Percentiles rank a stretch among this genome's conserved stretches.
These are phyloP conservation scores for Rhizopogon salebrosus DNA, from an alignment of 768 basidiomycete species.

Conservation along the genomic window DNA sequence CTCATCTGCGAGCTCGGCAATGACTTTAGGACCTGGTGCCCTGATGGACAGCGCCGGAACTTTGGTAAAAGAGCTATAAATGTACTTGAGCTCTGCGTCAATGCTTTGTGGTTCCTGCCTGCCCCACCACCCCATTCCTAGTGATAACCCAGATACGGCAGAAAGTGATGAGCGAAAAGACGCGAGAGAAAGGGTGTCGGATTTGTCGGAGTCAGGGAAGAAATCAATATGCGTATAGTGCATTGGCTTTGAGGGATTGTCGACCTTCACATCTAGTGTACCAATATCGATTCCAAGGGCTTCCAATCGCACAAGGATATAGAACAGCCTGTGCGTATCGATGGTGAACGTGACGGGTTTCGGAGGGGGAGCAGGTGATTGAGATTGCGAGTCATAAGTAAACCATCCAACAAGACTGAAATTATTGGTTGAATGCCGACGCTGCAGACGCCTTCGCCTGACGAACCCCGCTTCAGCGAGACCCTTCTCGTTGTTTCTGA, in stretches of 20 bases:
- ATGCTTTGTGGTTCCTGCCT: slow-evolving; percentile 50
- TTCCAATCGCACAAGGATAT: slow-evolving; percentile 82
- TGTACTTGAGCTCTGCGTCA: slow-evolving; percentile 75
- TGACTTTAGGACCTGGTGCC: slow-evolving; percentile 58
- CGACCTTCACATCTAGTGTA: slow-evolving; percentile 71
- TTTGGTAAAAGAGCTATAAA: slow-evolving; percentile 89
- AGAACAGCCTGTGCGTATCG: slow-evolving; percentile 83
- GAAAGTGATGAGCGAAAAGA: slow-evolving; percentile 77
- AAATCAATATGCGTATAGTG: slow-evolving; percentile 55
- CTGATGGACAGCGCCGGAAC: slow-evolving; percentile 71
- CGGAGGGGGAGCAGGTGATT: slow-evolving; percentile 29
- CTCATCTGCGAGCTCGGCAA: slow-evolving; percentile 65
- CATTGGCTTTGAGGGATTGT: slow-evolving; percentile 71
- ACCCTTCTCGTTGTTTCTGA: slow-evolving; percentile 65
- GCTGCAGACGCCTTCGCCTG: slow-evolving; percentile 42
- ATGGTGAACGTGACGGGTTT: slow-evolving; percentile 64
- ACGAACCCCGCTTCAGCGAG: slow-evolving; percentile 61
- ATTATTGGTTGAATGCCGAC: slow-evolving; percentile 24
- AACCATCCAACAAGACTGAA: slow-evolving; percentile 68
- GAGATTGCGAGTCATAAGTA: slow-evolving; percentile 18
- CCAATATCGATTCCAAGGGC: slow-evolving; percentile 74
- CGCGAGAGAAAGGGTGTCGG: slow-evolving; percentile 68
- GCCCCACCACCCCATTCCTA: slow-evolving; percentile 73
- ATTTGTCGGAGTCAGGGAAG: slow-evolving; percentile 49
- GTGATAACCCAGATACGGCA: slow-evolving; percentile 67